Evolutionary conservation across 2,329 filamentous ascomycete species (phyloP).

Genomic region (Verticillium isaacii): DNA sequence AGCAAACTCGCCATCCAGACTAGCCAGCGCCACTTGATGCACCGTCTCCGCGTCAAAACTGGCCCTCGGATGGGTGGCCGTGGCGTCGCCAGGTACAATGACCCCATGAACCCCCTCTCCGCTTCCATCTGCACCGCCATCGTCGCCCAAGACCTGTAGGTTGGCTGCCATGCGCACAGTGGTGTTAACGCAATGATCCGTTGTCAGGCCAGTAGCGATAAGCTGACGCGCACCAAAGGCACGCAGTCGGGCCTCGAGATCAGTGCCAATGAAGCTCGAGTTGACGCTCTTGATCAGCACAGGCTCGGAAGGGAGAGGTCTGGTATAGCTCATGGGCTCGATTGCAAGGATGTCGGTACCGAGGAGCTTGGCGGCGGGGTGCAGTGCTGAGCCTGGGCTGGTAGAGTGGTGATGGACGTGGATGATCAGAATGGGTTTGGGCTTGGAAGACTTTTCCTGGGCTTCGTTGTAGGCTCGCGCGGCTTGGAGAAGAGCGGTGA

Average conservation of each 20-base stretch:
- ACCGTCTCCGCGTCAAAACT: conserved; percentile 38
- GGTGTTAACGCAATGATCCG: conserved; percentile 45
- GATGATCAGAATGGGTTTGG: conserved; percentile 26
- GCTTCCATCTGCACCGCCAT: conserved; percentile 20
- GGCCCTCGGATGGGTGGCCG: conserved; percentile 37
- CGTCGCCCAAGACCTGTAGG: conserved; percentile 32
- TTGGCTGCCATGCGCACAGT: conserved; percentile 42
- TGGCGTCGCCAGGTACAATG: conserved; percentile 38
- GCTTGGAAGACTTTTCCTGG: not conserved
- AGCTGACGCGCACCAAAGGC: conserved; percentile 28
- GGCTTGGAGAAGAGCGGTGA: conserved; percentile 28
- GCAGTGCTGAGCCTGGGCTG: conserved; percentile 25
- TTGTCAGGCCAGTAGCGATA: conserved; percentile 36
- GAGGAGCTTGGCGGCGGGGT: conserved; percentile 23
- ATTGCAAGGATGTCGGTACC: conserved; percentile 19
- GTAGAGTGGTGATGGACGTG: conserved; percentile 40
- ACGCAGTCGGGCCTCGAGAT: conserved; percentile 30
- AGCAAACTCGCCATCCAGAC: conserved; percentile 39
- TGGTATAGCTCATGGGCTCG: conserved; percentile 17
- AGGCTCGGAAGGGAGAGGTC: conserved; percentile 25
- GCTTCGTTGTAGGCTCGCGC: conserved; percentile 12
- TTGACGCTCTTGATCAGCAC: conserved; percentile 39
- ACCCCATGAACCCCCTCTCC: conserved; percentile 22
- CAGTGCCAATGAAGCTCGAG: conserved; percentile 39
- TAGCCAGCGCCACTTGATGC: conserved; percentile 37